Evolutionary conservation across 257 asterid genomes (phyloP).

Genomic region (Solanum megistacrolobum): DNA sequence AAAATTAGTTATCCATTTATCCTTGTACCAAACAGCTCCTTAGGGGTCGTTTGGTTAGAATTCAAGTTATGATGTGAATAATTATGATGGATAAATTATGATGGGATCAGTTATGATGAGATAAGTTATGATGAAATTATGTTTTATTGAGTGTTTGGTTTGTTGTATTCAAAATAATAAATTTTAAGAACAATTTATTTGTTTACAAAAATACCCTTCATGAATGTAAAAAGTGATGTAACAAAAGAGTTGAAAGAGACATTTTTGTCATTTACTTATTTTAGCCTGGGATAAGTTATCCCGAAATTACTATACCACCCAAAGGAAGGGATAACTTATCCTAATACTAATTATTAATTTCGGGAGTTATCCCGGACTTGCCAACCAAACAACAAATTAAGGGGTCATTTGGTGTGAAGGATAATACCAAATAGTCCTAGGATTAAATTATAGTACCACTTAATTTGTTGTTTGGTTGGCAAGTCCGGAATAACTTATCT

Average conservation of each 20-base stretch:
- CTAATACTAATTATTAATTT: neutral
- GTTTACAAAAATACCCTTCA: neutral
- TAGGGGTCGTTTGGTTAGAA: neutral
- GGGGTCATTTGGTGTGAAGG: too few relatives aligned
- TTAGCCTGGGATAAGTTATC: neutral
- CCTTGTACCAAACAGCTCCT: neutral
- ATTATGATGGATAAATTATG: too few relatives aligned
- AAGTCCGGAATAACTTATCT: too few relatives aligned
- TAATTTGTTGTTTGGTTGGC: too few relatives aligned
- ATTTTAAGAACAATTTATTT: neutral
- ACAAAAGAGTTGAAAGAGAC: neutral
- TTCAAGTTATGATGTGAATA: neutral
- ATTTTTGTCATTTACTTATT: neutral
- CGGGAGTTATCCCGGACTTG: neutral
- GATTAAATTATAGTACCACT: too few relatives aligned
- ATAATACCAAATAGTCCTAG: too few relatives aligned
- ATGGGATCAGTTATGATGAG: too few relatives aligned
- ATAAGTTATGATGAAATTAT: too few relatives aligned
- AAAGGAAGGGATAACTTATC: too few relatives aligned
- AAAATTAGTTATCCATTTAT: neutral
- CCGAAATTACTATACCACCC: accelerated
- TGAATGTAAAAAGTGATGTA: too few relatives aligned
- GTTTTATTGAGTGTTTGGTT: neutral
- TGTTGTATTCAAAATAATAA: neutral
- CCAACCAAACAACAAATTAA: too few relatives aligned